phyloP scores from a whole-genome alignment of 2,329 filamentous ascomycete species.

The Aureobasidium zeae region DNA sequence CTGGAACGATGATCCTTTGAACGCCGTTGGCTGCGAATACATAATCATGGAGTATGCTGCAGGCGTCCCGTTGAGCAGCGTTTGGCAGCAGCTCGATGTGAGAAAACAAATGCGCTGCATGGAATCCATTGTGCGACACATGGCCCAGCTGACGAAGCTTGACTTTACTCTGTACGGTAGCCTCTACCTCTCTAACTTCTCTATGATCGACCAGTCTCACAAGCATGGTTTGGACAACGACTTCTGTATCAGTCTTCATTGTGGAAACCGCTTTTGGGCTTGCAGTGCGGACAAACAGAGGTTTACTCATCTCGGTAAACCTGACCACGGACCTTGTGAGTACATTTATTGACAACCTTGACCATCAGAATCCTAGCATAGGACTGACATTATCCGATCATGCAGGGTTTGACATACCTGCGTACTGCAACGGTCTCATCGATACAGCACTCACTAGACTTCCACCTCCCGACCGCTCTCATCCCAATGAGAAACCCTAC shows the following conservation, averaged over 20 bases:
- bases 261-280: conserved; percentile 4
- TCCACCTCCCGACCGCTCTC: not conserved
- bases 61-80: conserved; percentile 29
- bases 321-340: conserved; percentile 8
- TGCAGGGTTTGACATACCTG: not conserved
- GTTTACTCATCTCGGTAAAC: not conserved
- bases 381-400: not conserved
- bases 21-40: conserved; percentile 31
- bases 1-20: conserved; percentile 30
- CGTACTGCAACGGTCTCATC: conserved; percentile 16
- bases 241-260: conserved; percentile 14
- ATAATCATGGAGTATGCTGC: conserved; percentile 33
- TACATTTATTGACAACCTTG: not conserved
- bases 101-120: conserved; percentile 10
- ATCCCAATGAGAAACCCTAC: not conserved
- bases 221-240: conserved; percentile 1
- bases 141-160: conserved; percentile 11
- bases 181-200: conserved; percentile 11
- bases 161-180: conserved; percentile 12
- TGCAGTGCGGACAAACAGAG: not conserved
- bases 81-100: conserved; percentile 9
- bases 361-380: conserved; percentile 7
- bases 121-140: conserved; percentile 9
- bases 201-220: not conserved
- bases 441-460: not conserved